phyloP scores from a whole-genome alignment of 2,329 filamentous ascomycete species.

The Ascochyta fabae region DNA sequence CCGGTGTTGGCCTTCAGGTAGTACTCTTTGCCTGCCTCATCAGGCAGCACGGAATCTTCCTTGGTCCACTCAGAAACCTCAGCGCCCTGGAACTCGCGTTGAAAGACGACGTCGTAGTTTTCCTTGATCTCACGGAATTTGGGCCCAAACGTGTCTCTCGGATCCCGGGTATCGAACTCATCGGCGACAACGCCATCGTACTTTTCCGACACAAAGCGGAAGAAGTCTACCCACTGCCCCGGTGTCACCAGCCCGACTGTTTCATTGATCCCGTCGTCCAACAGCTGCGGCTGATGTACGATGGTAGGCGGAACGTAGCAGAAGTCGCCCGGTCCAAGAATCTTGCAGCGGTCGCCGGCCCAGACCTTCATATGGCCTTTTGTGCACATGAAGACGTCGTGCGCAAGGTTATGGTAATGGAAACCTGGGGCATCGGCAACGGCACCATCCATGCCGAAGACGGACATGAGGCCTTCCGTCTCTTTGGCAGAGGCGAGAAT shows the following conservation, averaged over 20 bases:
- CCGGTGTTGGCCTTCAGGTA: constrained; percentile 29
- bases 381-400: constrained; percentile 33
- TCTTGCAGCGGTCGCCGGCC: constrained; percentile 24
- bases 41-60: constrained; percentile 17
- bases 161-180: constrained; percentile 23
- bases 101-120: constrained; percentile 28
- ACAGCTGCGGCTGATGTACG: constrained; percentile 25
- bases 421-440: constrained; percentile 27
- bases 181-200: constrained; percentile 28
- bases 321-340: constrained; percentile 28
- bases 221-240: constrained; percentile 32
- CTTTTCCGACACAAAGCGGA: constrained; percentile 24
- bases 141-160: constrained; percentile 19
- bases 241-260: constrained; percentile 28
- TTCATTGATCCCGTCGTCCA: constrained; percentile 25
- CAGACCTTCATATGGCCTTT: constrained; percentile 26
- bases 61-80: constrained; percentile 16
- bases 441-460: constrained; percentile 27
- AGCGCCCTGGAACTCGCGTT: constrained; percentile 19
- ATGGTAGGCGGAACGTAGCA: constrained; percentile 26
- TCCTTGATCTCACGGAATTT: constrained; percentile 28
- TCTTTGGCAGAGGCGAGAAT: constrained; percentile 26
- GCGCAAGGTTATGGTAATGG: constrained; percentile 28
- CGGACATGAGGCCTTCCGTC: constrained; percentile 24
- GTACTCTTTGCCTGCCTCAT: constrained; percentile 16